phyloP scores from a whole-genome alignment of 1,284 basidiomycete species.

The Heliocybe sulcata region DNA sequence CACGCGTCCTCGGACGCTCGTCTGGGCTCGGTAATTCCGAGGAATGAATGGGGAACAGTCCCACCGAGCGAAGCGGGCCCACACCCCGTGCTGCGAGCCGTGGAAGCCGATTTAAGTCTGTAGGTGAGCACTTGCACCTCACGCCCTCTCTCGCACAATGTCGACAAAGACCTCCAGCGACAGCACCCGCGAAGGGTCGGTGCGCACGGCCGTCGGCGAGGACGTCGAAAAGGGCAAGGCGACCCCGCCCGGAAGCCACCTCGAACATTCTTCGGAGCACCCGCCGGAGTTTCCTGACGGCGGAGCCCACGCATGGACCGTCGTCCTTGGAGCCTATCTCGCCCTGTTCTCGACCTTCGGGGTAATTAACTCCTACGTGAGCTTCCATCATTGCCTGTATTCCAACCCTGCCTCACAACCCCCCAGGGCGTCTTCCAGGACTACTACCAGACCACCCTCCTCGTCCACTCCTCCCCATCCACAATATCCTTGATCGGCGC shows the following conservation, averaged over 20 bases:
- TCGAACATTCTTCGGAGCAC: not conserved
- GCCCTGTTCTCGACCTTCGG: conserved; percentile 31
- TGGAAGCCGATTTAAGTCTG: not conserved
- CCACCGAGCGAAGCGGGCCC: not conserved
- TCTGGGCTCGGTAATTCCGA: not conserved
- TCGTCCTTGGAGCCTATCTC: conserved; percentile 26
- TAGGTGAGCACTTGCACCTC: not conserved
- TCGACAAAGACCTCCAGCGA: not conserved
- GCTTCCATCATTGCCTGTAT: conserved; percentile 2
- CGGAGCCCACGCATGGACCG: conserved; percentile 25
- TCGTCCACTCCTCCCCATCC: conserved; percentile 23
- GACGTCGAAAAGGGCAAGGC: not conserved
- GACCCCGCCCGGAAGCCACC: not conserved
- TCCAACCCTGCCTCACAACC: not conserved
- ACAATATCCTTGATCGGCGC: conserved; percentile 43
- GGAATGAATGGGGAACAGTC: not conserved
- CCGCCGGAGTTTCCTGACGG: conserved; percentile 16
- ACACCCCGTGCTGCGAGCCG: not conserved
- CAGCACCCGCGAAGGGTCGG: not conserved
- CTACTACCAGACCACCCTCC: conserved; percentile 34
- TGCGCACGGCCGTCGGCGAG: not conserved
- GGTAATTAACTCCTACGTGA: conserved; percentile 29
- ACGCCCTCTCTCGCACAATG: not conserved
- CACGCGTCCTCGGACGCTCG: not conserved
- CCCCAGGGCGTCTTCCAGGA: conserved; percentile 32